Evolutionary conservation across 2,329 filamentous ascomycete genomes (phyloP).

Genomic region (Epichloe uncinata): DNA sequence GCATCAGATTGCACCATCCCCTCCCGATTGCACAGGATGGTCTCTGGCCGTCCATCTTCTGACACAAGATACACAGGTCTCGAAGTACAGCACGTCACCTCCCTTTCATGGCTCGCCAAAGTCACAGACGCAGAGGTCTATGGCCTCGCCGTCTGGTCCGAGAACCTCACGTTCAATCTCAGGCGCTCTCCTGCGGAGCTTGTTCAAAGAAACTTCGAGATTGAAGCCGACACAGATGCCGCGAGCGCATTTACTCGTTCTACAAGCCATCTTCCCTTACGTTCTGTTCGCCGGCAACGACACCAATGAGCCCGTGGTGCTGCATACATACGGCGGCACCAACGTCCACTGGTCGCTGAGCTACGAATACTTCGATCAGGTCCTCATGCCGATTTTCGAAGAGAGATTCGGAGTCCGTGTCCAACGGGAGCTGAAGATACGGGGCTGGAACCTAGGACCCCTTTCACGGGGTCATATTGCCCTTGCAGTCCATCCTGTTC

Average conservation of each 20-base stretch:
- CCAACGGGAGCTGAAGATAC: slow-evolving; percentile 28
- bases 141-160: slow-evolving; percentile 38
- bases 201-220: slow-evolving; percentile 29
- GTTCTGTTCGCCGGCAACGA: slow-evolving; percentile 39
- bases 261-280: slow-evolving; percentile 48
- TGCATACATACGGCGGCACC: slow-evolving; percentile 44
- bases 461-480: slow-evolving; percentile 27
- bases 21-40: no score
- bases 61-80: slow-evolving; percentile 30
- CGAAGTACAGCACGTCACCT: slow-evolving; percentile 46
- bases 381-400: slow-evolving; percentile 41
- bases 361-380: slow-evolving; percentile 51
- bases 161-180: slow-evolving; percentile 34
- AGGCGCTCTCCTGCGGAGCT: slow-evolving; percentile 24
- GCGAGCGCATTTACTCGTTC: slow-evolving; percentile 43
- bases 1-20: slow-evolving; percentile 12
- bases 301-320: slow-evolving; percentile 27
- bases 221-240: slow-evolving; percentile 34
- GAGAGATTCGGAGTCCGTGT: slow-evolving; percentile 34
- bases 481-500: slow-evolving; percentile 26
- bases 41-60: no score
- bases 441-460: slow-evolving; percentile 39
- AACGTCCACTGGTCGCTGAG: slow-evolving; percentile 43
- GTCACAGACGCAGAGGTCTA: slow-evolving; percentile 36
- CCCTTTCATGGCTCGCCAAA: slow-evolving; percentile 39